These are phyloP conservation scores for Astrothelium macrocarpum DNA, from an alignment of 495 filamentous ascomycete genomes.

Conservation along the genomic window DNA sequence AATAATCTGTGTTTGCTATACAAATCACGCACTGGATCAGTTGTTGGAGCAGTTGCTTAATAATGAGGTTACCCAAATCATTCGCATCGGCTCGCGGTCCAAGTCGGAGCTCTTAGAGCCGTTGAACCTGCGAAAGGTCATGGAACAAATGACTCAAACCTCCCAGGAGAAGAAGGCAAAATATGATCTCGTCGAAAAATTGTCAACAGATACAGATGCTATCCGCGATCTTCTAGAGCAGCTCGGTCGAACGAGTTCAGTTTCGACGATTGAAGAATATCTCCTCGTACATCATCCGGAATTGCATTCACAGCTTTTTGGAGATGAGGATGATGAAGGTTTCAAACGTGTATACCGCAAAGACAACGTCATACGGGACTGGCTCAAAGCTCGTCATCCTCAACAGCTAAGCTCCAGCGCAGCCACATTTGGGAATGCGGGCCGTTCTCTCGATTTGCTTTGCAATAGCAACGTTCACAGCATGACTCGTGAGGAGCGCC, in stretches of 20 bases:
- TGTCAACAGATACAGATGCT: constrained; percentile 25
- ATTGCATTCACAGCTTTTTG: constrained; percentile 10
- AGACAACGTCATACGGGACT: constrained; percentile 11
- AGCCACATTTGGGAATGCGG: not conserved
- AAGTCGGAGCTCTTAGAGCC: constrained; percentile 47
- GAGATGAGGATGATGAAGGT: constrained; percentile 29
- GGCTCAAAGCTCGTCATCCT: constrained; percentile 9
- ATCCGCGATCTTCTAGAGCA: constrained; percentile 28
- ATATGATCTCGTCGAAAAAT: constrained; percentile 17
- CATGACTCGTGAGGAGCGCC: constrained; percentile 25
- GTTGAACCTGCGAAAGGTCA: constrained; percentile 40
- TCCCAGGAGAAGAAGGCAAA: constrained; percentile 33
- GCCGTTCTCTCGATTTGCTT: constrained; percentile 16
- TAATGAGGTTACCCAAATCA: constrained; percentile 46
- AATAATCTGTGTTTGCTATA: constrained; percentile 57
- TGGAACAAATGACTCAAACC: constrained; percentile 28
- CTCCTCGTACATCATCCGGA: constrained; percentile 11
- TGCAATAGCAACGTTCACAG: not conserved
- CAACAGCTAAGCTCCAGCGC: no score
- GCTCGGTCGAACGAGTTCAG: constrained; percentile 10
- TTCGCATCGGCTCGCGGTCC: constrained; percentile 59
- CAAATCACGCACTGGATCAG: constrained; percentile 74
- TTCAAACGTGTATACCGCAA: constrained; percentile 15
- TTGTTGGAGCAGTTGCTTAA: constrained; percentile 54
- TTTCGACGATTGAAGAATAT: constrained; percentile 17